phyloP scores from a whole-genome alignment of 805 yeast genomes.

The Torulaspora delbrueckii region DNA sequence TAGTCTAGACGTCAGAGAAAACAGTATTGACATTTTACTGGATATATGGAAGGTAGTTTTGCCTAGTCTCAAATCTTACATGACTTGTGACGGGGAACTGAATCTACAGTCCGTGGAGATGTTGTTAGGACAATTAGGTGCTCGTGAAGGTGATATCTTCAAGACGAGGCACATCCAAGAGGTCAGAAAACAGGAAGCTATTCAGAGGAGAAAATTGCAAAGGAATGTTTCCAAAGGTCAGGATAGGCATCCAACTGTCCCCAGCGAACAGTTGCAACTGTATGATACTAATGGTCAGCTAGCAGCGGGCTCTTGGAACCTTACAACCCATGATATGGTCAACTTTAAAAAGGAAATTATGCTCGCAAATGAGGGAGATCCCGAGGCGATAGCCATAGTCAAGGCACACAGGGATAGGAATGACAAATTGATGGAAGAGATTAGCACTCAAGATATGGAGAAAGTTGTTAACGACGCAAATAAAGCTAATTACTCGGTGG shows the following conservation, averaged over 20 bases:
- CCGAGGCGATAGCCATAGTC: constrained; percentile 60
- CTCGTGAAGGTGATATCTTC: constrained; percentile 75
- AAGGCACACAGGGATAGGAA: constrained; percentile 38
- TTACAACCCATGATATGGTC: constrained; percentile 68
- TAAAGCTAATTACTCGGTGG: constrained; percentile 41
- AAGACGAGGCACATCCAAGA: constrained; percentile 65
- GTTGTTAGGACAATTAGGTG: constrained; percentile 58
- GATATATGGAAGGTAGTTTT: constrained; percentile 76
- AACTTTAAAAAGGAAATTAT: constrained; percentile 56
- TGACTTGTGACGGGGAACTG: constrained; percentile 86
- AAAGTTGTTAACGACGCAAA: constrained; percentile 36
- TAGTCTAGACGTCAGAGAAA: constrained; percentile 88
- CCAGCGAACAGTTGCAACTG: constrained; percentile 68
- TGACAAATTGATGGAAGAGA: constrained; percentile 23
- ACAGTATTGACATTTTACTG: constrained; percentile 78
- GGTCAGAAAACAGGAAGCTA: constrained; percentile 58
- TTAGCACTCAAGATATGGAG: constrained; percentile 29
- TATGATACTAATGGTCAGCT: constrained; percentile 70
- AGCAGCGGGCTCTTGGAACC: constrained; percentile 60
- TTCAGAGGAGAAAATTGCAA: constrained; percentile 52
- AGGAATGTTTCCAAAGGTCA: constrained; percentile 61
- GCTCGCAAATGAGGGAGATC: constrained; percentile 66
- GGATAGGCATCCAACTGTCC: constrained; percentile 68
- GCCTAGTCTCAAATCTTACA: constrained; percentile 63
- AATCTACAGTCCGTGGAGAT: constrained; percentile 72